Percentiles rank a stretch among this genome's conserved stretches.
phyloP scores from a whole-genome alignment of 2,329 filamentous ascomycete species.

The Scedosporium aurantiacum region DNA sequence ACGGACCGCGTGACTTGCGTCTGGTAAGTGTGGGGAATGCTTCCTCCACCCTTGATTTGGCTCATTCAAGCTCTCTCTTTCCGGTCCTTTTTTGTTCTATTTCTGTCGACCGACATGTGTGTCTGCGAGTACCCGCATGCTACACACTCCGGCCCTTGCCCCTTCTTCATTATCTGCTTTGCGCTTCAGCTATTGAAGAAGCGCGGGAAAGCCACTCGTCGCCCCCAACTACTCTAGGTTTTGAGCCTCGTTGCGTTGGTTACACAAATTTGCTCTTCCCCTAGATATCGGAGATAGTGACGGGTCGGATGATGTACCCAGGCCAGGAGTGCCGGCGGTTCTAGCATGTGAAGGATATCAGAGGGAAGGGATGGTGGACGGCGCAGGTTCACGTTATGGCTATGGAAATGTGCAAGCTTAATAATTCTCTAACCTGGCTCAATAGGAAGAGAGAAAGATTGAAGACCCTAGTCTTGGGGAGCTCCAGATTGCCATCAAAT shows the following conservation, averaged over 20 bases:
- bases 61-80: not conserved
- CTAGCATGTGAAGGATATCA: constrained; percentile 3
- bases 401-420: constrained; percentile 3
- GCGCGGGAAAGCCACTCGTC: not conserved
- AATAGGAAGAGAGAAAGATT: constrained; percentile 39
- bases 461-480: constrained; percentile 38
- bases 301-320: not conserved
- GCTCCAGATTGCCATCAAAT: constrained; percentile 53
- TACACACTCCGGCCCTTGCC: not conserved
- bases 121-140: not conserved
- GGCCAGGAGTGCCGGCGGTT: not conserved
- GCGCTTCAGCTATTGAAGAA: constrained; percentile 13
- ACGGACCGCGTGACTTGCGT: constrained; percentile 45
- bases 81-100: not conserved
- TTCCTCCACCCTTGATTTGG: not conserved
- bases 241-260: constrained; percentile 2
- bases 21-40: constrained; percentile 31
- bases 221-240: not conserved
- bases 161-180: not conserved
- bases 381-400: constrained; percentile 9
- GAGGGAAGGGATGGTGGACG: constrained; percentile 4
- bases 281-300: not conserved
- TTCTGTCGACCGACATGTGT: not conserved
- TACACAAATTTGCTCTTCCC: constrained; percentile 2
- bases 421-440: constrained; percentile 8